Evolutionary conservation across 495 filamentous ascomycete genomes (phyloP).

Genomic region (Ramalina peruviana): DNA sequence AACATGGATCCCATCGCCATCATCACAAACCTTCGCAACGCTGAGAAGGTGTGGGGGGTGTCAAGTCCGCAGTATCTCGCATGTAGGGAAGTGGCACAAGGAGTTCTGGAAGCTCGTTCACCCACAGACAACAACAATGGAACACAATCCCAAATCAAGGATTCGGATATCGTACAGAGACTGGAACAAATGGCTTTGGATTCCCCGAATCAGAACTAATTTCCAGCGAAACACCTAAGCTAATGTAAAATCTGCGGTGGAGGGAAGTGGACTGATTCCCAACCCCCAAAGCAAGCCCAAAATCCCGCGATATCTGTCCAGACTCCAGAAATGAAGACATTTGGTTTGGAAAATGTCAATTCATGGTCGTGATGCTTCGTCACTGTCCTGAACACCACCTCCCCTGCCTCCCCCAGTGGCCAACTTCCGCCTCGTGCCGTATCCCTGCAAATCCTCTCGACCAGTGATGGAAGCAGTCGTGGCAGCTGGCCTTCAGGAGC

Average conservation of each 20-base stretch:
- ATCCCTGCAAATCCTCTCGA: too few species aligned
- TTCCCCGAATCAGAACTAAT: neutral
- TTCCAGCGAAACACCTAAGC: neutral
- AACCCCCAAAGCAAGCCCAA: too few species aligned
- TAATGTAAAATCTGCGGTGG: neutral
- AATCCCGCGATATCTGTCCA: too few species aligned
- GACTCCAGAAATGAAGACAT: too few species aligned
- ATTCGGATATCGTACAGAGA: neutral
- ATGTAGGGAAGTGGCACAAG: neutral
- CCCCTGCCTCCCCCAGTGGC: too few species aligned
- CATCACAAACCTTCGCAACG: slow-evolving; percentile 5
- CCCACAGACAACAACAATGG: neutral
- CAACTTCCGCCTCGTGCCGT: too few species aligned
- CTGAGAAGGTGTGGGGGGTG: slow-evolving; percentile 6
- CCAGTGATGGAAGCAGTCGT: too few species aligned
- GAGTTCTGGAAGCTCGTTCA: neutral
- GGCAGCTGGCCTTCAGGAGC: too few species aligned
- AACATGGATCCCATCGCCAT: neutral
- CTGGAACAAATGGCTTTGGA: neutral
- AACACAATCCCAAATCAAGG: neutral
- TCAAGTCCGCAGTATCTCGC: slow-evolving; percentile 4
- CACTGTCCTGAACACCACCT: too few species aligned
- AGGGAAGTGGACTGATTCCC: neutral
- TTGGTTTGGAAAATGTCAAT: too few species aligned
- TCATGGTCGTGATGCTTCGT: too few species aligned